Evolutionary conservation across 129 eudicot genomes (phyloP), one percentile per base, ranked within the genome.

Genomic region (Flaveria brownii): DNA sequence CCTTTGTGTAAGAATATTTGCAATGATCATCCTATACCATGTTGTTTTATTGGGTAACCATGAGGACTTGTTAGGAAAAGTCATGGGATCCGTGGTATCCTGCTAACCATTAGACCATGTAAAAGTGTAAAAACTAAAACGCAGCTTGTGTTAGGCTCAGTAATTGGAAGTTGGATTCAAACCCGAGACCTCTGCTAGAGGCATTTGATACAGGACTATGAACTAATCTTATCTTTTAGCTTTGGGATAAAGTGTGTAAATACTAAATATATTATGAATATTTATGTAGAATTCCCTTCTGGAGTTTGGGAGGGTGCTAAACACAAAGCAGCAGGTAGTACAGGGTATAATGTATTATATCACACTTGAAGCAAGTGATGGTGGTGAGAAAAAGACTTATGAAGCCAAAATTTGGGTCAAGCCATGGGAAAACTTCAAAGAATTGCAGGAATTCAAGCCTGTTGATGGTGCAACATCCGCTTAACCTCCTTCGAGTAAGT

Each of bases 371-470:
- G 87, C 81, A 64, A 72, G 18, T 0, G 90, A 91, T 64, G 92
- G 90, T 1, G 94, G 88, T 18, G 82, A 76, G 55, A 91, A 79
- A 65, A 87, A 91, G 68, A 76, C 81, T 45, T 91, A 91, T 70
- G 95, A 88, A 70, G 96, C 96, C 43, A 83, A 89, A 65, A 73
- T 91, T 62, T 91, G 96, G 97, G 96, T 85, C n/a, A 88, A 91
- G 73, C 90, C 92, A 70, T 91, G 97, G 95, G 69, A 83, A 87
- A 67, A 85, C 81, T 91, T 89, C 54, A 86, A 85, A 79, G 85
- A 91, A 71, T 61, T 91, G 68, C 90, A 85, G 78, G 96, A 85
- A 49, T 87, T 91, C 81, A 87, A 82, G 77, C 90, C 70, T 68
- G 70, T 79, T 61, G 86, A 59, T 76, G 77, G 72, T 69, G 75